phyloP scores from a whole-genome alignment of 1,139 yeast species.

The Kluyveromyces sp. region DNA sequence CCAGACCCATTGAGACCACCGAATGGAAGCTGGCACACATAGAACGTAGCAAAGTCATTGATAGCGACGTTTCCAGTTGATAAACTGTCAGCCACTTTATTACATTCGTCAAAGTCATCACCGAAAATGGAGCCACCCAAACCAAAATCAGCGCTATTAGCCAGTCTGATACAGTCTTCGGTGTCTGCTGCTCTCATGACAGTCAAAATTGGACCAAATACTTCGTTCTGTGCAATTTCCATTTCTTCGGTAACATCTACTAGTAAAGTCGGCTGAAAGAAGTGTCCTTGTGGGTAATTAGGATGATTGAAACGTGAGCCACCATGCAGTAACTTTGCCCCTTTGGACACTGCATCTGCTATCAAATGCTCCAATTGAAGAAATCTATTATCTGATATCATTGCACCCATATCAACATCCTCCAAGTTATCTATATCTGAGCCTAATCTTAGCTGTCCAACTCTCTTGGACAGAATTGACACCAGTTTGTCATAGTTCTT shows the following conservation, averaged over 20 bases:
- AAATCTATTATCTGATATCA: constrained; percentile 74
- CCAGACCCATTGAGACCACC: constrained; percentile 94
- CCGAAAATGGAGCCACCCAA: constrained; percentile 90
- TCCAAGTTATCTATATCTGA: constrained; percentile 86
- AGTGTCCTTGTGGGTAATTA: constrained; percentile 90
- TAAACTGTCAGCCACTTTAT: constrained; percentile 54
- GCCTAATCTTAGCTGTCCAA: constrained; percentile 64
- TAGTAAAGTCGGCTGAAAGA: constrained; percentile 80
- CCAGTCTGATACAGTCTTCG: constrained; percentile 66
- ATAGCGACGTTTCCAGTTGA: constrained; percentile 89
- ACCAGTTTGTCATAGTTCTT: constrained; percentile 58
- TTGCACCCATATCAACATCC: constrained; percentile 93
- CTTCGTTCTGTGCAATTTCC: constrained; percentile 82
- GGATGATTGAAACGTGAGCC: constrained; percentile 80
- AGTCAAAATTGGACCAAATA: constrained; percentile 84
- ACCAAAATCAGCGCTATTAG: constrained; percentile 85
- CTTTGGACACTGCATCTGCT: constrained; percentile 64
- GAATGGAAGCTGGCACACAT: constrained; percentile 91
- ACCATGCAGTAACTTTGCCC: constrained; percentile 76
- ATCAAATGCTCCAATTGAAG: constrained; percentile 57
- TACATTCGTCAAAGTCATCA: constrained; percentile 46
- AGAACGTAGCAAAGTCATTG: constrained; percentile 93
- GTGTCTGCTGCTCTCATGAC: constrained; percentile 62
- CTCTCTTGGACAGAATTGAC: constrained; percentile 47
- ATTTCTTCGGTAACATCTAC: constrained; percentile 72